Evolutionary conservation across 306 rosid genomes (phyloP).

Genomic region (Dicorynia guianensis): DNA sequence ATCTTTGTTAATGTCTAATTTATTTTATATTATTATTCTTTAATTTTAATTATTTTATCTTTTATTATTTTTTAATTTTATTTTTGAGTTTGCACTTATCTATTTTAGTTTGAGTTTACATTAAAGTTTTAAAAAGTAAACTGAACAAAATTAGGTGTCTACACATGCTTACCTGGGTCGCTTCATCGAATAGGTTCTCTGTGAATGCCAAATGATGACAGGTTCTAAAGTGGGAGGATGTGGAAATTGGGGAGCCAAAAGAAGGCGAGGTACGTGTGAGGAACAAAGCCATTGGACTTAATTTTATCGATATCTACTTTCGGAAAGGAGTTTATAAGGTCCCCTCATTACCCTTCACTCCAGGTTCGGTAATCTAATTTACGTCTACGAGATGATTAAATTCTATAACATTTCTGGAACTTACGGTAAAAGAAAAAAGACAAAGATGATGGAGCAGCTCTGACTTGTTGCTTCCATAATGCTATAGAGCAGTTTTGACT

Average conservation of each 20-base stretch:
- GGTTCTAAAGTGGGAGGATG: slow-evolving; percentile 93
- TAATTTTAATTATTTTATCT: too few species aligned
- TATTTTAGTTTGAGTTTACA: too few species aligned
- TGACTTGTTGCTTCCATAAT: neutral
- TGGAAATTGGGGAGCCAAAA: slow-evolving; percentile 76
- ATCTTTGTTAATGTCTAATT: too few species aligned
- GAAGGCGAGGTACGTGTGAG: slow-evolving; percentile 81
- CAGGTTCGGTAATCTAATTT: slow-evolving; percentile 46
- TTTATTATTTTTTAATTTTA: too few species aligned
- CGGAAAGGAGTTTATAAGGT: slow-evolving; percentile 82
- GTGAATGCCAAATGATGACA: slow-evolving; percentile 31
- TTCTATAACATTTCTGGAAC: neutral
- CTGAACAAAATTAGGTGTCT: too few species aligned
- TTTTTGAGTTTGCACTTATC: too few species aligned
- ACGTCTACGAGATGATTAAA: neutral
- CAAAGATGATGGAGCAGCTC: neutral
- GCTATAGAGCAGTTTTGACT: too few species aligned
- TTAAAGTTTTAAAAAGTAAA: too few species aligned
- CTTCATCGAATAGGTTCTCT: neutral
- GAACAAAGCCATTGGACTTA: slow-evolving; percentile 82
- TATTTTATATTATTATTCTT: too few species aligned
- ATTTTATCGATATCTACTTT: slow-evolving; percentile 82
- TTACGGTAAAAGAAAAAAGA: neutral
- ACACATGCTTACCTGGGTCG: neutral
- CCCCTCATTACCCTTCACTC: slow-evolving; percentile 68